Base-by-base conservation (phyloP, 306 rosid genomes). In the Quercus mongolica region DNA sequence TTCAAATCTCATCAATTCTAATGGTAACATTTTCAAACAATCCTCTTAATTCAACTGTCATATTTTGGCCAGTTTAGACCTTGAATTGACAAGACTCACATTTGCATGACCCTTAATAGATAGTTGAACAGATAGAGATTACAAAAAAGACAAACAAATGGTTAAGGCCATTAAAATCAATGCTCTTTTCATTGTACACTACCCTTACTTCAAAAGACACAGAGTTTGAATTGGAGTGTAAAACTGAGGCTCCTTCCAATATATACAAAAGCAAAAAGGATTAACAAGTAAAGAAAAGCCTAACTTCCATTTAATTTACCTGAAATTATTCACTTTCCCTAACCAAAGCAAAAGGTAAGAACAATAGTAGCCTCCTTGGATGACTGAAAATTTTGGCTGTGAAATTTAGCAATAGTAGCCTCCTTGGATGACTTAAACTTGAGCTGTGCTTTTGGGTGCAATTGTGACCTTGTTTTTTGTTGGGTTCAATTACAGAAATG, bases 401-500 rank as follows among this genome's bases (percentile, higher is more conserved):
- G 30, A 58, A 58, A 58, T 12, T 58, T 20, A 21, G 30, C 64
- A 58, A 21, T 20, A 9, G 3, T 21, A 58, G 64, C 30, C 64
- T 58, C 13, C 26, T 58, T 20, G 64, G 64, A 20, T 58, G 25
- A 21, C 64, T 58, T 5, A 21, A 58, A 21, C 64, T 14, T 26
- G 69, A 15, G n/a, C 64, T 63, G 10, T 28, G 12, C 69, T 63
- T 63, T 63, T 26, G 41, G 69, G 18, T 26, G 25, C 76, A 73
- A 4, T 35, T 6, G 7, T 59, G 30, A 31, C 56, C 57, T 14
- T 76, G 19, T n/a, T 57, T 25, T 62, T 11, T 30, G 55, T 44
- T 44, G 51, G 51, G 65, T 64, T 56, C 18, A 56, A 49, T 74
- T 83, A 41, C 82, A 85, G 88, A 81, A 76, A 95, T 95, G 97